Conservation (phyloP, 345 rosid species). For the Odontarrhena argentea region DNA sequence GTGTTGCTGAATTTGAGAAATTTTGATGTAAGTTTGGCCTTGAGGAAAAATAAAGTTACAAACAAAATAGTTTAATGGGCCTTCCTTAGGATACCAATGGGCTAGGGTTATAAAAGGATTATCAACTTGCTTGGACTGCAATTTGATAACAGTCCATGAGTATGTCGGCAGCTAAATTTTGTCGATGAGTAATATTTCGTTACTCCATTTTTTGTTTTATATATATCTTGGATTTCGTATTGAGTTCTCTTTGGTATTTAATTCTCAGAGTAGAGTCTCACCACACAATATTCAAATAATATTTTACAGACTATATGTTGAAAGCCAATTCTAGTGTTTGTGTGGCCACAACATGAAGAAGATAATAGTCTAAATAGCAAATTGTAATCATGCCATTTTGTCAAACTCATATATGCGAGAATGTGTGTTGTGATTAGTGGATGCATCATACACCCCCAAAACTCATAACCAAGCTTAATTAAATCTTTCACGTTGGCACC, state of each 20-base stretch:
- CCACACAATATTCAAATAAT: neutral
- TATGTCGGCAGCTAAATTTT: slow-evolving; percentile 19
- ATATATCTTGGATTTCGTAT: neutral
- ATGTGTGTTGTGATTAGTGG: too few relatives aligned
- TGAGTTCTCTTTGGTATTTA: too few relatives aligned
- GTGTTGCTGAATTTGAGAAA: neutral
- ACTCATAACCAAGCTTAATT: too few relatives aligned
- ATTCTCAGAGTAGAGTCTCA: neutral
- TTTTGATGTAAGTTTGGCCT: neutral
- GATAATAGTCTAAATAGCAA: neutral
- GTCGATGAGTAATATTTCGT: too few relatives aligned
- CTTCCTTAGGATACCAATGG: neutral
- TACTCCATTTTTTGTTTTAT: neutral
- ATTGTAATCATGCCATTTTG: neutral
- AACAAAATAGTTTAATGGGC: slow-evolving; percentile 1
- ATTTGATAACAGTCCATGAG: slow-evolving; percentile 3
- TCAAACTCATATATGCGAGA: too few relatives aligned
- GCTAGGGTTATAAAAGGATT: neutral
- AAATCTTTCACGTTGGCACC: too few relatives aligned
- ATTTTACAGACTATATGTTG: neutral
- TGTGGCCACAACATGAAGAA: neutral
- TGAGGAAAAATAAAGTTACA: neutral
- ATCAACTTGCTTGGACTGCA: neutral
- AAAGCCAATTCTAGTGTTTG: neutral
- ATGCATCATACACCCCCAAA: too few relatives aligned